Evolutionary conservation across 2,329 filamentous ascomycete genomes (phyloP), one percentile per base, ranked within the genome.

Genomic region (Purpureocillium lavendulum): DNA sequence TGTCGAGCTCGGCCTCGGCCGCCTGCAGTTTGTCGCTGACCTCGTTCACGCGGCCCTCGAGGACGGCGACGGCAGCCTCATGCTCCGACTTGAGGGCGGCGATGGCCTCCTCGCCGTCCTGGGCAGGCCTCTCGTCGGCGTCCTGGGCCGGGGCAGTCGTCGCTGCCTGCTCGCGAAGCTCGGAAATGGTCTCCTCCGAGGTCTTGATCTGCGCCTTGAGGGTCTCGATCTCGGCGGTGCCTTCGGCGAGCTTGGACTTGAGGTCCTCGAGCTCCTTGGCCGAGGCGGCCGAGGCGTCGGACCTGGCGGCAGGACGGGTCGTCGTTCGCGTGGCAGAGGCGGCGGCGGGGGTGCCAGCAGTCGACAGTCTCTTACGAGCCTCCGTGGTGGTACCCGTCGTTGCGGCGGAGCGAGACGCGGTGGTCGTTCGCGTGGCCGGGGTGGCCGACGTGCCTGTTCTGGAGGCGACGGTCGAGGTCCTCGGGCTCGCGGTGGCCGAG

Each of bases 211-310:
- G 71, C 6, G 65, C 62, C 55, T 75, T 77, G 24, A 82, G 66
- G 11, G 70, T 59, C 39, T 72, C 67, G 9, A 81, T 71, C 51
- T 79, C 73, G 7, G 67, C 56, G 50, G 81, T 75, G 45, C 74
- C 77, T 26, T 74, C 67, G 4, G 66, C 64, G 16, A 82, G 63
- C 58, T 80, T 79, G 7, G 65, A 57, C 61, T 77, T 81, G 33
- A 82, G 64, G 34, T 76, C 70, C 36, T 81, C 77, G 4, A 75
- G 61, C 50, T 77, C 75, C 59, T 76, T 80, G 21, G 21, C 10
- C 15, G 68, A 55, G 7, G 67, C 64, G 13, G 64, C 55, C 16
- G 67, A 62, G 28, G 65, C 56, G 32, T 62, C 60, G 14, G 60
- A 56, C 9, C 54, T 55, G 13, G 64, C 51, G n/a, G 65, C 41